These are phyloP conservation scores for Penicillium sp. DNA, from an alignment of 2,329 filamentous ascomycete genomes.

Conservation along the genomic window DNA sequence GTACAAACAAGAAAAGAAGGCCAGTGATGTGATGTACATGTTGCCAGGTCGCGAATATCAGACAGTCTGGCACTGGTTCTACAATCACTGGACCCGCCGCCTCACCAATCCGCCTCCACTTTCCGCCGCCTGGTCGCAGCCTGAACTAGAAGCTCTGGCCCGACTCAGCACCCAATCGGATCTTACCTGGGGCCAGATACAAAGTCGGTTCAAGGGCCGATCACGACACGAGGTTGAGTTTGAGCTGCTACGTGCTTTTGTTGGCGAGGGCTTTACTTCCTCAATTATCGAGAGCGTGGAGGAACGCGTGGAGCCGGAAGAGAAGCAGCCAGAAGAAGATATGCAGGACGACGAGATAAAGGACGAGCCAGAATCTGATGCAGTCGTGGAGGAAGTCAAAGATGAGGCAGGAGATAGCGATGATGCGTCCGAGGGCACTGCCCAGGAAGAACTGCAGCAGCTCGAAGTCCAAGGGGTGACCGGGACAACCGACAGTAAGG, in stretches of 20 bases:
- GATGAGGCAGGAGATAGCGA: neutral
- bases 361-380: neutral
- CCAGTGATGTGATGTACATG: constrained; percentile 30
- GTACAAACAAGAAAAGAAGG: constrained; percentile 27
- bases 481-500: neutral
- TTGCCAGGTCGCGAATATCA: constrained; percentile 26
- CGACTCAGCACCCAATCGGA: constrained; percentile 26
- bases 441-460: neutral
- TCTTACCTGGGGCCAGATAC: constrained; percentile 33
- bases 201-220: constrained; percentile 28
- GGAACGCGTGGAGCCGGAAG: neutral
- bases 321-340: neutral
- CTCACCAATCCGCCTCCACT: constrained; percentile 26
- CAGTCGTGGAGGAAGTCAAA: neutral
- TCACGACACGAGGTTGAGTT: constrained; percentile 34
- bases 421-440: neutral
- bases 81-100: constrained; percentile 30
- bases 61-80: constrained; percentile 28
- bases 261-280: neutral
- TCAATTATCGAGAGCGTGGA: neutral
- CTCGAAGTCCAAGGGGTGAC: neutral
- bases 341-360: neutral
- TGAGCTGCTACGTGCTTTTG: constrained; percentile 33
- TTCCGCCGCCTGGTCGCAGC: constrained; percentile 30
- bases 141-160: constrained; percentile 28